Evolutionary conservation across 306 rosid species (phyloP).

Genomic region (Hippophae rhamnoides): DNA sequence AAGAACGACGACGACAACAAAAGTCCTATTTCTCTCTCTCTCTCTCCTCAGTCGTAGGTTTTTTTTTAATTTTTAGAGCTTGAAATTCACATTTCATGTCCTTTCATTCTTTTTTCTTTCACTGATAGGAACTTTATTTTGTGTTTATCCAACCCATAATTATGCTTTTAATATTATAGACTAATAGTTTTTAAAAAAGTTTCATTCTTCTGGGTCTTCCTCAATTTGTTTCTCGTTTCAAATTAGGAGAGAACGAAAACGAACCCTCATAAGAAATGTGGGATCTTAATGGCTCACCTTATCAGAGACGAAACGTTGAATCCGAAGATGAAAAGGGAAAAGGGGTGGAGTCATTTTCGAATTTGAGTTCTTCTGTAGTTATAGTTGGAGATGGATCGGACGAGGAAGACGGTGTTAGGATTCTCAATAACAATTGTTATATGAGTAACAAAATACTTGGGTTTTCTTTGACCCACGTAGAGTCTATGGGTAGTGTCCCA

Average conservation of each 20-base stretch:
- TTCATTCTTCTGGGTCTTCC: slow-evolving; percentile 1
- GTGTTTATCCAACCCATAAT: no score
- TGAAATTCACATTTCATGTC: not conserved
- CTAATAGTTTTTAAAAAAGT: no score
- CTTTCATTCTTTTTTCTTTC: no score
- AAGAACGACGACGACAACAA: slow-evolving; percentile 11
- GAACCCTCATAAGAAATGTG: slow-evolving; percentile 48
- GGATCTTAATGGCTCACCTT: slow-evolving; percentile 95
- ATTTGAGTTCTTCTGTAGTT: slow-evolving; percentile 77
- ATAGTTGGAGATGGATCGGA: slow-evolving; percentile 68
- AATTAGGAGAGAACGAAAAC: not conserved
- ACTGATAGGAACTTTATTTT: no score
- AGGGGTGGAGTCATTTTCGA: slow-evolving; percentile 69
- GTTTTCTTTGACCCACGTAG: slow-evolving; percentile 36
- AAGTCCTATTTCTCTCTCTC: not conserved
- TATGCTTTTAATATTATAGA: no score
- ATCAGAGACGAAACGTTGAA: slow-evolving; percentile 39
- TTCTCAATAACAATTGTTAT: not conserved
- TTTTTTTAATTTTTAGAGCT: slow-evolving; percentile 16
- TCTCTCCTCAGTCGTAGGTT: slow-evolving; percentile 30
- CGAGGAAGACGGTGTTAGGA: slow-evolving; percentile 36
- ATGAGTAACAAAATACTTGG: slow-evolving; percentile 42
- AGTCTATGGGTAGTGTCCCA: slow-evolving; percentile 29
- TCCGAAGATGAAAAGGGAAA: slow-evolving; percentile 60
- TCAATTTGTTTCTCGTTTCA: no score